phyloP scores from a whole-genome alignment of 2,329 filamentous ascomycete genomes.

The Paecilomyces niveus region DNA sequence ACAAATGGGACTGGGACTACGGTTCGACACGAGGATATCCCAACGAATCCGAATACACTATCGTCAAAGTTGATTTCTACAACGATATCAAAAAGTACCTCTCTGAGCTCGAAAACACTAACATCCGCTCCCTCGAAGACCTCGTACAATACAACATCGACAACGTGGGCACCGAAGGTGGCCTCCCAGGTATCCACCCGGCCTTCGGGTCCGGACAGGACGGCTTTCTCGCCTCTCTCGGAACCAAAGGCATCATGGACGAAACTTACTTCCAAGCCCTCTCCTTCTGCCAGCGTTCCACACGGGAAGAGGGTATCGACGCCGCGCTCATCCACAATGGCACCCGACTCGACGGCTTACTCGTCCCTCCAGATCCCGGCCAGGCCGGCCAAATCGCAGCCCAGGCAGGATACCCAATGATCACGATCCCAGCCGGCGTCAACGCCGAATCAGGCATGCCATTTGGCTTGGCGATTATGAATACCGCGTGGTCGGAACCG shows the following conservation, averaged over 20 bases:
- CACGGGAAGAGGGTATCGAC: constrained; percentile 62
- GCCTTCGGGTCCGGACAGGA: constrained; percentile 67
- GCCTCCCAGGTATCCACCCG: constrained; percentile 52
- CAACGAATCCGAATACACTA: constrained; percentile 69
- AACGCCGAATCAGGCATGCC: constrained; percentile 51
- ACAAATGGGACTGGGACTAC: constrained; percentile 70
- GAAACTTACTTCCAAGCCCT: constrained; percentile 63
- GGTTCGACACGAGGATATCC: constrained; percentile 54
- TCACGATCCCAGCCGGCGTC: constrained; percentile 60
- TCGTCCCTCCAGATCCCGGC: constrained; percentile 62
- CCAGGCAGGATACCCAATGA: constrained; percentile 67
- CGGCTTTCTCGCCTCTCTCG: constrained; percentile 57
- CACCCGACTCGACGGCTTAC: constrained; percentile 51
- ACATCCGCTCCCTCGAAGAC: constrained; percentile 54
- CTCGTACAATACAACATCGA: constrained; percentile 58
- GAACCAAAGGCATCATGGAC: constrained; percentile 54
- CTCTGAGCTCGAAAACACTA: constrained; percentile 54
- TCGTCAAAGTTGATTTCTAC: constrained; percentile 58
- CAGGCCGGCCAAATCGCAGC: constrained; percentile 64
- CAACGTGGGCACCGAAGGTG: constrained; percentile 62
- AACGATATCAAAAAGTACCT: constrained; percentile 61
- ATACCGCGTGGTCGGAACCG: constrained; percentile 56
- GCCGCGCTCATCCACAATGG: constrained; percentile 50
- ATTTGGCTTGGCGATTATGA: constrained; percentile 53
- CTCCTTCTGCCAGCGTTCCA: constrained; percentile 50